Evolutionary conservation across 2,329 filamentous ascomycete genomes (phyloP).

Genomic region (Pseudogymnoascus sp.): DNA sequence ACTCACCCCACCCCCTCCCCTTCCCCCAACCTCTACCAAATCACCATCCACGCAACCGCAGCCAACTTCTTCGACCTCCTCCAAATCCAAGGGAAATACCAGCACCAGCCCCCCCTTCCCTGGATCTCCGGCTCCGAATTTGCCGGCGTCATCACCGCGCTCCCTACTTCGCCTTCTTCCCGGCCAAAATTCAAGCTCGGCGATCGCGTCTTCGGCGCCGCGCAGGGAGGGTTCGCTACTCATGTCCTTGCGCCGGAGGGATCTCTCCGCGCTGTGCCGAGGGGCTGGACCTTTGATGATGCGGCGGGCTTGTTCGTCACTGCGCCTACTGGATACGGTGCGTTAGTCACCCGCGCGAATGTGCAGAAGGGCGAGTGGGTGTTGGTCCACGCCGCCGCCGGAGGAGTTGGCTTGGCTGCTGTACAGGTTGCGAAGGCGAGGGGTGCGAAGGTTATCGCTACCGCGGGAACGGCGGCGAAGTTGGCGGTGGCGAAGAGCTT

Average conservation of each 20-base stretch:
- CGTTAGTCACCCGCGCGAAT: slow-evolving; percentile 68
- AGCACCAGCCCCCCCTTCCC: slow-evolving; percentile 77
- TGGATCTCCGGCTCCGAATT: slow-evolving; percentile 88
- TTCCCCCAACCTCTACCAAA: slow-evolving; percentile 68
- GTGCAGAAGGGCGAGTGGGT: slow-evolving; percentile 78
- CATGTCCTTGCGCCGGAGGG: slow-evolving; percentile 61
- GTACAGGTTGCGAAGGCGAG: slow-evolving; percentile 91
- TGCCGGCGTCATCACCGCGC: slow-evolving; percentile 65
- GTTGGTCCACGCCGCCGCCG: slow-evolving; percentile 84
- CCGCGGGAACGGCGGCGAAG: slow-evolving; percentile 74
- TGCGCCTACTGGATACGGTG: slow-evolving; percentile 82
- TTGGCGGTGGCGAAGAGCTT: slow-evolving; percentile 70
- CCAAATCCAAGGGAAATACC: slow-evolving; percentile 93
- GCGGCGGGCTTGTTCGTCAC: slow-evolving; percentile 89
- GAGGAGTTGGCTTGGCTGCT: slow-evolving; percentile 83
- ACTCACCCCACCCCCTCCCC: slow-evolving; percentile 69
- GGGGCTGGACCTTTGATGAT: slow-evolving; percentile 75
- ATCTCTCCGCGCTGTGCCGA: slow-evolving; percentile 64
- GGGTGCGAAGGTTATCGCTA: slow-evolving; percentile 88
- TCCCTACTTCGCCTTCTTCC: slow-evolving; percentile 42
- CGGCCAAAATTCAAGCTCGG: slow-evolving; percentile 64
- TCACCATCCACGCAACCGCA: slow-evolving; percentile 77
- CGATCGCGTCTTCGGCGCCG: slow-evolving; percentile 77
- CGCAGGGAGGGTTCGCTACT: slow-evolving; percentile 80
- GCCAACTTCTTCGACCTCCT: slow-evolving; percentile 98